Evolutionary conservation across 176 grass and related monocot genomes (phyloP).

Genomic region (Ananas comosus): DNA sequence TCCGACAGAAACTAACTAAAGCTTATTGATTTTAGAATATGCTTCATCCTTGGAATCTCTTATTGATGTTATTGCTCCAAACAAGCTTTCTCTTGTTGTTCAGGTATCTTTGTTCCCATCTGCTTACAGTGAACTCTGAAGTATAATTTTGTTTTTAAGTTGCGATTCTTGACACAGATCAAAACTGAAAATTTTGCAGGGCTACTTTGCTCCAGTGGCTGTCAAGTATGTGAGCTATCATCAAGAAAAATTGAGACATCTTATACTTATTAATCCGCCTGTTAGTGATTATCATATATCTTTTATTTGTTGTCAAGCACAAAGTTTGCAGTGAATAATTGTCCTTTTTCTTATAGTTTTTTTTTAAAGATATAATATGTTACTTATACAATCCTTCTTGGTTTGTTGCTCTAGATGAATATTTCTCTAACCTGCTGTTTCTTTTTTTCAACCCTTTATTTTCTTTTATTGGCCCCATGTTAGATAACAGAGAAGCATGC

Average conservation of each 20-base stretch:
- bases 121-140: neutral
- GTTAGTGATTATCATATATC: conserved; percentile 31
- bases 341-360: neutral
- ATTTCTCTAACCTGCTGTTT: neutral
- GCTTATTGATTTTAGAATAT: conserved; percentile 53
- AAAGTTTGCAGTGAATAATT: neutral
- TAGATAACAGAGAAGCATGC: conserved; percentile 70
- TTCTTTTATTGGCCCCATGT: neutral
- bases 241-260: conserved; percentile 82
- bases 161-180: conserved; percentile 1
- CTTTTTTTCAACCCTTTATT: neutral
- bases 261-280: conserved; percentile 85
- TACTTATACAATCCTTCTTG: neutral
- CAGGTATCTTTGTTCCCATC: conserved; percentile 44
- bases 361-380: neutral
- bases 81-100: conserved; percentile 83
- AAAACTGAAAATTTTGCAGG: conserved; percentile 40
- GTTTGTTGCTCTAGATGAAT: no score
- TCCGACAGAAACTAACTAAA: conserved; percentile 4
- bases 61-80: conserved; percentile 52
- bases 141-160: neutral
- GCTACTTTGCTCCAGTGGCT: conserved; percentile 76
- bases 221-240: conserved; percentile 69
- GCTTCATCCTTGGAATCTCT: conserved; percentile 59
- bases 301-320: no score